These are phyloP conservation scores for Truncatella angustata DNA, from an alignment of 2,329 filamentous ascomycete species.

Conservation along the genomic window DNA sequence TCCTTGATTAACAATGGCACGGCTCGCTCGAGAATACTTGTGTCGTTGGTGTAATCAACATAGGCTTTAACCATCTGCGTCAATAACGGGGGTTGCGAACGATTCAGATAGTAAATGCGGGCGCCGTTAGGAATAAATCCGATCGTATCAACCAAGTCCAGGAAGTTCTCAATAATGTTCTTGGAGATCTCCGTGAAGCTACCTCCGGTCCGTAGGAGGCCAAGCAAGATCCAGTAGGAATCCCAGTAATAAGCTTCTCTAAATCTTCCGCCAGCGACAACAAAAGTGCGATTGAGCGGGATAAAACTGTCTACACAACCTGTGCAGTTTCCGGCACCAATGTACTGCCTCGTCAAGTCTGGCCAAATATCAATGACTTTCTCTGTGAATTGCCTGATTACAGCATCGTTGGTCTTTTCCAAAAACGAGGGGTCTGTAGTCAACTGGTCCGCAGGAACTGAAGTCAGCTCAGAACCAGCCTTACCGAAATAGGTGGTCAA, in stretches of 20 bases:
- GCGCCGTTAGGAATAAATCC: constrained; percentile 69
- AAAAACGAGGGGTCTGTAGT: constrained; percentile 58
- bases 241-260: constrained; percentile 72
- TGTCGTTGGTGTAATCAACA: constrained; percentile 63
- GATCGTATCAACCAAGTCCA: constrained; percentile 62
- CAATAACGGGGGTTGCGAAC: constrained; percentile 65
- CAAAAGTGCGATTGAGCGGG: constrained; percentile 64
- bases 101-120: constrained; percentile 66
- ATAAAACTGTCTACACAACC: constrained; percentile 65
- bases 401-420: constrained; percentile 52
- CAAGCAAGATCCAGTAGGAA: constrained; percentile 67
- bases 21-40: constrained; percentile 56
- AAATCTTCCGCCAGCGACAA: constrained; percentile 71
- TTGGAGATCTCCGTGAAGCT: constrained; percentile 55
- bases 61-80: constrained; percentile 66
- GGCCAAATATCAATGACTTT: constrained; percentile 71
- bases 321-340: constrained; percentile 50
- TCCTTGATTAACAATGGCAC: constrained; percentile 63
- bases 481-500: constrained; percentile 61
- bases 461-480: constrained; percentile 61
- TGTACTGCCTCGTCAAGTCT: constrained; percentile 61
- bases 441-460: constrained; percentile 50
- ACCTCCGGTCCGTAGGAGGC: constrained; percentile 62
- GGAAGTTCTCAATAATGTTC: constrained; percentile 69
- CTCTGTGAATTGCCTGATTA: constrained; percentile 57